Evolutionary conservation across 352 stramenopile species (phyloP).

Genomic region (Phytopythium aichiense): DNA sequence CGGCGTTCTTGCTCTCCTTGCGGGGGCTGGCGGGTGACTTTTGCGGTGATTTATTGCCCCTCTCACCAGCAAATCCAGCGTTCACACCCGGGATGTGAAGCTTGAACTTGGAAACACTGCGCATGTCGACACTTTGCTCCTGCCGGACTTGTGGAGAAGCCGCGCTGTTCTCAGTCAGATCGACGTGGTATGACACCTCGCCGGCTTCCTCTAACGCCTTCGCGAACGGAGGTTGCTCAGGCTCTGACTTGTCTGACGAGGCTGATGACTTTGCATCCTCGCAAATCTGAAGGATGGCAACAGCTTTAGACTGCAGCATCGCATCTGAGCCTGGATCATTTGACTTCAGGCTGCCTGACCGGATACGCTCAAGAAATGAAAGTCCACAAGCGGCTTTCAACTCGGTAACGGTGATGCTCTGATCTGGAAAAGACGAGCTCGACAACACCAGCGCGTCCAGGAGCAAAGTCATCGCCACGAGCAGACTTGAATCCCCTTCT

Average conservation of each 20-base stretch:
- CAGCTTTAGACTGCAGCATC: neutral
- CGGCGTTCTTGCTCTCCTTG: neutral
- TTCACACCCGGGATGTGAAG: neutral
- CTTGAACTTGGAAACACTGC: conserved; percentile 4
- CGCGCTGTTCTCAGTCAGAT: neutral
- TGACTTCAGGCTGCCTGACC: neutral
- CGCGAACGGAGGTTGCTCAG: neutral
- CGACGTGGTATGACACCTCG: neutral
- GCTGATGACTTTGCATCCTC: neutral
- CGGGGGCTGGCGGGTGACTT: neutral
- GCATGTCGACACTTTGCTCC: neutral
- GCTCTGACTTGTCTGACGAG: neutral
- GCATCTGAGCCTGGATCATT: neutral
- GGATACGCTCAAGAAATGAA: neutral
- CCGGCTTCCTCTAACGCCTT: neutral
- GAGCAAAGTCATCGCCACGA: neutral
- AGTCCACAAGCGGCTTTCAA: neutral
- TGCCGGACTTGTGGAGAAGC: neutral
- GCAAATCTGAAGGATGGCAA: neutral
- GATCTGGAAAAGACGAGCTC: neutral
- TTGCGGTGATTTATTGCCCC: neutral
- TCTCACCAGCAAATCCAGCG: neutral
- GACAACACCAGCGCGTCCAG: neutral
- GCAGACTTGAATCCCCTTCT: neutral
- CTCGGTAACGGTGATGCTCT: neutral